Base-by-base conservation (phyloP, 78 protist species). In the Guillardia theta region DNA sequence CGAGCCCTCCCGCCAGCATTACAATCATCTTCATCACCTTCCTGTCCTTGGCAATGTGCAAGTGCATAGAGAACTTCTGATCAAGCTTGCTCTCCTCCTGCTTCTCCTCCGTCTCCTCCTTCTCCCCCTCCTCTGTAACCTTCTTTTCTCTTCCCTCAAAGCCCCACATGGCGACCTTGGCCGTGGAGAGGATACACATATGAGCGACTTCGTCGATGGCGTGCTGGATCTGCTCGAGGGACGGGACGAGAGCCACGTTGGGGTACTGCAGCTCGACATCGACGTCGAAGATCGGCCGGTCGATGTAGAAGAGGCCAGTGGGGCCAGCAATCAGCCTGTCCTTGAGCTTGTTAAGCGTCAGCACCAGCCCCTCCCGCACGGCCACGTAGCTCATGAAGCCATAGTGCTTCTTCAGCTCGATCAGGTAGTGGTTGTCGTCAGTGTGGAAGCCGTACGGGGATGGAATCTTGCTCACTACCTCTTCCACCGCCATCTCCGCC, bases 251-350 rank as follows among this genome's bases (percentile, higher is more conserved):
- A 0, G 24, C 2, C 24, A 94, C 90, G 36, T 54, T 39, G n/a
- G 94, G 88, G 39, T 45, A 1, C 37, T 54, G 21, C 33, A 94
- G 45, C 48, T 48, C 94, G 4, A 94, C 88, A 27, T 94, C 93
- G 1, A 88, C 97, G 36, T 92, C 93, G 15, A 96, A 94, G n/a
- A 96, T 22, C 36, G 95, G 95, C 19, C 90, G 41, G 15, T 83
- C 93, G 64, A 93, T 48, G 92, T 39, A 93, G 50, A 93, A 64
- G 21, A 93, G n/a, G 41, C 83, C 83, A 1, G 83, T 70, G 33
- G 83, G 83, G 6, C 83, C 83, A 18, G 36, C 33, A 36, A 10
- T 22, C 5, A 70, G 41, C 33, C 83, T 1, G 27, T 70, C 22
- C 83, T 70, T 70, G 33, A 70, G 83, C 27, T 36, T 24, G 83